Conservation (phyloP, 2,329 filamentous ascomycete species). For the Lasiodiplodia hormozganensis region DNA sequence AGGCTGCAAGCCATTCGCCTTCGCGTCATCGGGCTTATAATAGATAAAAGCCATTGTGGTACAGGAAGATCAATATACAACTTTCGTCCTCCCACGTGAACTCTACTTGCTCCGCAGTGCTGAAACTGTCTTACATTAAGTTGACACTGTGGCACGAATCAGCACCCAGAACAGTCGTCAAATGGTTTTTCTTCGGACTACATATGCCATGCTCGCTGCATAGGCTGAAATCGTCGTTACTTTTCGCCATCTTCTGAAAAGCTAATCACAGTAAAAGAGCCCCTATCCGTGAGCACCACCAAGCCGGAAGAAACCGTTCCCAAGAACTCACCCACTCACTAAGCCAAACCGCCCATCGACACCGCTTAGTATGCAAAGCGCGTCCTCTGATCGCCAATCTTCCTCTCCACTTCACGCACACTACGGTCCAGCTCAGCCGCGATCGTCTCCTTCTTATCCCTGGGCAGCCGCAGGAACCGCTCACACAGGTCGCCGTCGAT, state of each 20-base stretch:
- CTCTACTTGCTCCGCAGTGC: not conserved
- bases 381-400: slow-evolving; percentile 64
- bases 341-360: not conserved
- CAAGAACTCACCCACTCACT: not conserved
- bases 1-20: not conserved
- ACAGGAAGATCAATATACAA: not conserved
- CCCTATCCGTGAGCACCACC: slow-evolving; percentile 18
- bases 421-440: slow-evolving; percentile 90
- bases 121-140: not conserved
- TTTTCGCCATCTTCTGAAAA: slow-evolving; percentile 11
- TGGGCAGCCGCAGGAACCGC: slow-evolving; percentile 80
- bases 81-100: not conserved
- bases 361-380: slow-evolving; percentile 31
- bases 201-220: slow-evolving; percentile 1
- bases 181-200: slow-evolving; percentile 7
- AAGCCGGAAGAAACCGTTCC: slow-evolving; percentile 3
- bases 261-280: slow-evolving; percentile 20
- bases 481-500: slow-evolving; percentile 98
- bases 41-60: not conserved
- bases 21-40: slow-evolving; percentile 7
- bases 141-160: not conserved
- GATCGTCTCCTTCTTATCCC: slow-evolving; percentile 94
- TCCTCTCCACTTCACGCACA: slow-evolving; percentile 91
- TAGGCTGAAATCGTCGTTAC: slow-evolving; percentile 1
- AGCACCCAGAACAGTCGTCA: not conserved